Evolutionary conservation across 202 grass and related monocot genomes (phyloP), one percentile per base, ranked within the genome.

Genomic region (Setaria italica): DNA sequence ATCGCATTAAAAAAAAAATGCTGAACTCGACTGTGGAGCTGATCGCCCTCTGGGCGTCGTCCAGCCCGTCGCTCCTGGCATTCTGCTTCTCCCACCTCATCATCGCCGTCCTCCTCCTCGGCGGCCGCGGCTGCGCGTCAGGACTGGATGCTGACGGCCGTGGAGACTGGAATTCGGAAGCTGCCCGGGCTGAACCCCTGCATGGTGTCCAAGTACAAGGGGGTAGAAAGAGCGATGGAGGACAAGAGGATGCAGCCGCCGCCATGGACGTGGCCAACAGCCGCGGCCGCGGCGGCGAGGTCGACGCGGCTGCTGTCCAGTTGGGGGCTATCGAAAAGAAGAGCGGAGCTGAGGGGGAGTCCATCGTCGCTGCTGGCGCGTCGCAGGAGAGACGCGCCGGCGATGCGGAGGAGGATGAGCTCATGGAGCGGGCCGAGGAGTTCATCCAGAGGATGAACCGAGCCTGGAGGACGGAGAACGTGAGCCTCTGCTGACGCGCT

Each of bases 361-460:
- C 53, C 9, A 19, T 5, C 34, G 34, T 35, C 34, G 34, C 34
- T 35, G 34, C 34, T 35, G 34, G 34, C 34, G 34, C 34, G 34
- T 35, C 34, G 34, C 37, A 39, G 37, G 37, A 39, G 37, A 39
- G 37, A 39, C 37, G 37, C 37, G 37, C 37, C 37, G 37, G 37
- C 37, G 43, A 74, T 0, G 62, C 46, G 0, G 80, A 43, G 20
- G 60, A 84, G 19, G 89, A 88, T 17, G 85, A 92, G 68, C 74
- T 94, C 53, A 86, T 51, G 74, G 62, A 70, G 80, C 85, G 77
- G 70, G 87, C 85, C 39, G 82, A 93, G 69, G 89, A 97, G 70
- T 97, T 97, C 74, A 93, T 97, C 35, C 74, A 85, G 85, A 90
- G 83, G 84, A 94, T 92, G 91, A 97, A 93, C 76, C 88, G 67